A percentile compares a stretch with the other conserved stretches of the same genome.
phyloP scores from a whole-genome alignment of 192 early-diverging fungal genomes.

The Coemansia sp. region DNA sequence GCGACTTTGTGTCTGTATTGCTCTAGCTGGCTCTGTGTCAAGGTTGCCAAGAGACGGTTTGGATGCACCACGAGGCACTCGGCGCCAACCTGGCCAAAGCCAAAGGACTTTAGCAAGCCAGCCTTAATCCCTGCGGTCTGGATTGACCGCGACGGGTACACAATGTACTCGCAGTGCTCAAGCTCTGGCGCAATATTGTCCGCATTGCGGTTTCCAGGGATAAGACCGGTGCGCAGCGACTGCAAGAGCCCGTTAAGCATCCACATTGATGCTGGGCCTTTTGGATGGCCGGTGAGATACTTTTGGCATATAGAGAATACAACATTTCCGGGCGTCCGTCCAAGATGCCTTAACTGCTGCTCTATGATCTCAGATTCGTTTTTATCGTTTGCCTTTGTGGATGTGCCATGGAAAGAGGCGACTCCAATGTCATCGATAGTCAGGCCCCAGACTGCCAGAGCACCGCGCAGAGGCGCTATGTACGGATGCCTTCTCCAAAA shows the following conservation, averaged over 20 bases:
- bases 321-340: constrained; percentile 81
- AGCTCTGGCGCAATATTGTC: constrained; percentile 60
- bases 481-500: constrained; percentile 78
- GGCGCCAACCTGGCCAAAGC: constrained; percentile 93
- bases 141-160: constrained; percentile 84
- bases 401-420: constrained; percentile 95
- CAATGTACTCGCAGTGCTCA: constrained; percentile 73
- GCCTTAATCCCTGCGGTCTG: constrained; percentile 91
- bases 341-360: constrained; percentile 84
- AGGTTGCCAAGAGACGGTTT: constrained; percentile 76
- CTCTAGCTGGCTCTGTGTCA: constrained; percentile 69
- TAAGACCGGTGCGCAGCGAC: constrained; percentile 74
- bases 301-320: constrained; percentile 86
- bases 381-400: constrained; percentile 95
- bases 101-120: constrained; percentile 89
- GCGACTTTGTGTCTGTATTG: constrained; percentile 65
- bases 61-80: constrained; percentile 86
- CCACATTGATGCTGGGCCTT: constrained; percentile 92
- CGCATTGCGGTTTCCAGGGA: constrained; percentile 88
- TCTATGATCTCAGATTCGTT: constrained; percentile 92
- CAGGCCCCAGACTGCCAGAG: constrained; percentile 82
- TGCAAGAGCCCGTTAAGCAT: constrained; percentile 94
- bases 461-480: constrained; percentile 86
- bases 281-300: constrained; percentile 89
- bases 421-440: constrained; percentile 91